Evolutionary conservation across 225 moss, liverwort and hornwort genomes (phyloP).

Genomic region (Polytrichum formosum): DNA sequence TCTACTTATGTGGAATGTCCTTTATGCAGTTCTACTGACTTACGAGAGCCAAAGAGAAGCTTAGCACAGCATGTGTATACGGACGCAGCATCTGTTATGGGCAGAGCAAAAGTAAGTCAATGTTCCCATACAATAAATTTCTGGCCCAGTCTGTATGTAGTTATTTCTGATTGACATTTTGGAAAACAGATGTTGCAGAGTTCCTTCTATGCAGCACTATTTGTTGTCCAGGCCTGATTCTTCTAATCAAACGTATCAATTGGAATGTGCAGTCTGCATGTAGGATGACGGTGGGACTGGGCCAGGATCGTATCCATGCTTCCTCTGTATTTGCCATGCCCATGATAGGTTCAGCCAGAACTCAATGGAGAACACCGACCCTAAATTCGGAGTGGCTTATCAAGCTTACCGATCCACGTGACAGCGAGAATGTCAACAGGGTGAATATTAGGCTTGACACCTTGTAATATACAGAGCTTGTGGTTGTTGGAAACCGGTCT

Average conservation of each 20-base stretch:
- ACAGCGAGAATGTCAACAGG: slow-evolving; percentile 41
- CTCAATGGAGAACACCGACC: slow-evolving; percentile 78
- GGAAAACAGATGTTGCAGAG: no score
- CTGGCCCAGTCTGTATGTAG: no score
- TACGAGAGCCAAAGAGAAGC: slow-evolving; percentile 40
- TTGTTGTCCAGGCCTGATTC: no score
- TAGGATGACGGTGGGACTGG: slow-evolving; percentile 85
- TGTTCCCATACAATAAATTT: no score
- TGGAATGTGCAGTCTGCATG: slow-evolving; percentile 63
- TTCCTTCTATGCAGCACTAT: no score
- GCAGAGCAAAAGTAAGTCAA: slow-evolving; percentile 40
- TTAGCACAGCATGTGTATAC: slow-evolving; percentile 48
- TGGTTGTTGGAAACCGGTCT: not conserved
- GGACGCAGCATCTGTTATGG: slow-evolving; percentile 45
- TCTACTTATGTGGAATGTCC: not conserved
- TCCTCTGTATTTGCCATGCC: slow-evolving; percentile 98
- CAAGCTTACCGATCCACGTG: slow-evolving; percentile 52
- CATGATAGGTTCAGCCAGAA: slow-evolving; percentile 93
- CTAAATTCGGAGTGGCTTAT: slow-evolving; percentile 76
- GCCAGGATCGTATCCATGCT: slow-evolving; percentile 90
- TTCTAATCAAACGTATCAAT: no score
- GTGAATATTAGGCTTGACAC: slow-evolving; percentile 39
- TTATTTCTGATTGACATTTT: no score
- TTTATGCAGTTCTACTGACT: slow-evolving; percentile 50
- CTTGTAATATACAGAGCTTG: slow-evolving; percentile 26